Percentiles rank a stretch among this genome's conserved stretches.
These are phyloP conservation scores for Lathyrus aphaca DNA, from an alignment of 306 rosid species.

Conservation along the genomic window DNA sequence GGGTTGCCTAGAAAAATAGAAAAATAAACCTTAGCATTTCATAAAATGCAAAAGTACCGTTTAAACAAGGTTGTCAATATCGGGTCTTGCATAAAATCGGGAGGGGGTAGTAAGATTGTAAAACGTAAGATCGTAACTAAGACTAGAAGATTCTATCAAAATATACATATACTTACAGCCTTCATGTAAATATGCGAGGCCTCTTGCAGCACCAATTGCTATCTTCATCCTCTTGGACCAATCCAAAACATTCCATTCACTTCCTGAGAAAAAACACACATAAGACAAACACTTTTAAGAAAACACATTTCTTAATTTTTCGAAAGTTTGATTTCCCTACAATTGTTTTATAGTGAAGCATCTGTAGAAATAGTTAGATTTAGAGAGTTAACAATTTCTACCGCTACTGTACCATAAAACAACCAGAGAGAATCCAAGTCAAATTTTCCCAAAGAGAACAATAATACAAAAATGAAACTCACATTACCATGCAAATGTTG, in stretches of 20 bases:
- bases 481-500: constrained; percentile 85
- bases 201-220: constrained; percentile 91
- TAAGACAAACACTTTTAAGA: constrained; percentile 19
- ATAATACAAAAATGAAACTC: constrained; percentile 37
- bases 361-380: too few relatives aligned
- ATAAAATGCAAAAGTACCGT: constrained; percentile 14
- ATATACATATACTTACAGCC: constrained; percentile 62
- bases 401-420: neutral
- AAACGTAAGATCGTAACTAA: too few relatives aligned
- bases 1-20: constrained; percentile 72
- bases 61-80: too few relatives aligned
- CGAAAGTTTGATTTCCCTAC: neutral
- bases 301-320: neutral
- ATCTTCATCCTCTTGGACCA: constrained; percentile 82
- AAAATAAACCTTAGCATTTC: constrained; percentile 24
- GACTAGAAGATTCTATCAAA: neutral
- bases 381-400: too few relatives aligned
- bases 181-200: constrained; percentile 86
- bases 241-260: constrained; percentile 62
- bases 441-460: neutral
- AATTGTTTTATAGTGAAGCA: neutral
- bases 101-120: too few relatives aligned
- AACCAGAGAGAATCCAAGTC: neutral
- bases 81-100: too few relatives aligned
- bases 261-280: constrained; percentile 45